Percentiles rank a stretch among this genome's conserved stretches.
Evolutionary conservation across 352 stramenopile species (phyloP).

Genomic region (Phytophthora cryptogea): DNA sequence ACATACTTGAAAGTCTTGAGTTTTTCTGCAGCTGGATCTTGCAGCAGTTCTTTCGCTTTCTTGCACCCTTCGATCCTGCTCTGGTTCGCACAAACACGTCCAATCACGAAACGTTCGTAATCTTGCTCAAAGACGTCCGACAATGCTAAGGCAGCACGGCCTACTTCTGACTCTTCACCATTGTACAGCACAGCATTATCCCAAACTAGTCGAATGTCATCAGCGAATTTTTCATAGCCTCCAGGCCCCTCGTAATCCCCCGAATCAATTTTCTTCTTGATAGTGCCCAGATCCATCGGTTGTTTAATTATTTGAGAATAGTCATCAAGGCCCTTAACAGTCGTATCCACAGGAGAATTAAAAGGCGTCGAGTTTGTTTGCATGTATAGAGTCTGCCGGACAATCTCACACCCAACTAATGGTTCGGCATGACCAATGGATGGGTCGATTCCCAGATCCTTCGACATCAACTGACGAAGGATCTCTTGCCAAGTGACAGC

Average conservation of each 20-base stretch:
- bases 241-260: constrained; percentile 69
- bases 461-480: constrained; percentile 81
- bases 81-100: constrained; percentile 60
- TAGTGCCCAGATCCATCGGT: constrained; percentile 92
- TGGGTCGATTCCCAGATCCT: constrained; percentile 75
- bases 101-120: constrained; percentile 75
- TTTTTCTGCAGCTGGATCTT: constrained; percentile 21
- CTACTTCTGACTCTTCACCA: constrained; percentile 77
- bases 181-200: constrained; percentile 85
- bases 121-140: constrained; percentile 87
- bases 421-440: constrained; percentile 75
- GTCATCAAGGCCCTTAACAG: constrained; percentile 80
- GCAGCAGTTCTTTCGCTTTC: constrained; percentile 40
- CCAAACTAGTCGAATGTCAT: constrained; percentile 85
- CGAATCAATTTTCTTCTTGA: constrained; percentile 76
- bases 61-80: constrained; percentile 58
- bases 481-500: constrained; percentile 87
- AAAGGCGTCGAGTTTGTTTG: constrained; percentile 83
- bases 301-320: constrained; percentile 87
- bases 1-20: constrained; percentile 45
- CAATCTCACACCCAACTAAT: constrained; percentile 80
- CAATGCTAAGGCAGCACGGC: constrained; percentile 61
- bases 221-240: constrained; percentile 68
- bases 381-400: constrained; percentile 82
- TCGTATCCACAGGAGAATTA: constrained; percentile 81